phyloP scores from a whole-genome alignment of 768 basidiomycete species.

The Rhodosporidiobolus sp. region DNA sequence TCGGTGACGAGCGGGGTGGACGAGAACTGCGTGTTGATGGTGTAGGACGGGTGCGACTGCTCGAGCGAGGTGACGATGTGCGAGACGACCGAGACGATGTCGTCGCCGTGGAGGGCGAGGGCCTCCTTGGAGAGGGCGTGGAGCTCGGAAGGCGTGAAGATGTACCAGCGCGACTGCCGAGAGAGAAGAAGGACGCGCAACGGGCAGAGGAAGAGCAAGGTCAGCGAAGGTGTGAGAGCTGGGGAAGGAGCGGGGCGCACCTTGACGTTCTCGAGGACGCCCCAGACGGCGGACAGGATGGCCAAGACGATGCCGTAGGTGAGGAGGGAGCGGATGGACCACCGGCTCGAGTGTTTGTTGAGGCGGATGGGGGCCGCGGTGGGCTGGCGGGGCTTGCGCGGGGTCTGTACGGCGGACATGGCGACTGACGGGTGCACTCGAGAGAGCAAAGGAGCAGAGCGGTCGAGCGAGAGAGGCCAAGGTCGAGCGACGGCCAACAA shows the following conservation, averaged over 20 bases:
- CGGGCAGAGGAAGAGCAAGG: not conserved
- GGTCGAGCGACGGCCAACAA: not conserved
- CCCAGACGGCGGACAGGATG: conserved; percentile 15
- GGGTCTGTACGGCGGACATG: not conserved
- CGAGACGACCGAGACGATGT: conserved; percentile 69
- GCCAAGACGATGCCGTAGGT: conserved; percentile 21
- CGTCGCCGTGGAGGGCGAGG: conserved; percentile 59
- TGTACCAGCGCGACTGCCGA: conserved; percentile 75
- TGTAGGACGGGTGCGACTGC: conserved; percentile 61
- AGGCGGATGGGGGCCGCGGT: conserved; percentile 15
- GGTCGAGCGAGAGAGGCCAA: not conserved
- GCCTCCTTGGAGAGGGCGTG: conserved; percentile 73
- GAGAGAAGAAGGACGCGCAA: not conserved
- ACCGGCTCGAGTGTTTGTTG: conserved; percentile 1
- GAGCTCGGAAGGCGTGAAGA: conserved; percentile 68
- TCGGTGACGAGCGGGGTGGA: conserved; percentile 52
- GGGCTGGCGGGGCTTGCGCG: conserved; percentile 4
- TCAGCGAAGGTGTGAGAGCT: not conserved
- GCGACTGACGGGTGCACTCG: not conserved
- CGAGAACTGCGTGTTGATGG: conserved; percentile 53
- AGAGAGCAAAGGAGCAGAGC: not conserved
- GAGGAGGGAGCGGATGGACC: conserved; percentile 9
- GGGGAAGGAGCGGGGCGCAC: conserved; percentile 13
- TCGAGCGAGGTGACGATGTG: conserved; percentile 81
- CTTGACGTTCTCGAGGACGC: conserved; percentile 39